A percentile compares a stretch with the other conserved stretches of the same genome.
Evolutionary conservation across 257 asterid genomes (phyloP).

Genomic region (Nicotiana undulata): DNA sequence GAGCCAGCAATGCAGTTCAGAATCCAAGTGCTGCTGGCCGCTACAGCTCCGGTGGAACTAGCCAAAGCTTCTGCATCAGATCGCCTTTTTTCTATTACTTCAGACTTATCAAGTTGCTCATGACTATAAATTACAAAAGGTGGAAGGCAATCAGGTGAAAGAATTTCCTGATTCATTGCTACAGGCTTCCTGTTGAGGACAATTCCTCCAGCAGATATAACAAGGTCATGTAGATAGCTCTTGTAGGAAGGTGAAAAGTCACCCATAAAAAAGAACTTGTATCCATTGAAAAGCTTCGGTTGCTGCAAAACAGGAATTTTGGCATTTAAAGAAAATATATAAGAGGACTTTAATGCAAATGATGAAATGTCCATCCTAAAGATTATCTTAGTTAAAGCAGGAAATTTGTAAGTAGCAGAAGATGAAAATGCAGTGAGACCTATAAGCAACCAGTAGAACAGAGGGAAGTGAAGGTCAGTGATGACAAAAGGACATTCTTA

Average conservation of each 20-base stretch:
- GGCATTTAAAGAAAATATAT: not conserved
- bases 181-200: conserved; percentile 75
- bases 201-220: conserved; percentile 77
- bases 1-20: conserved; percentile 71
- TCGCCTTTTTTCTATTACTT: conserved; percentile 21
- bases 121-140: conserved; percentile 48
- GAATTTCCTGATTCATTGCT: conserved; percentile 22
- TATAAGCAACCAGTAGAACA: not conserved
- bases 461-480: not conserved
- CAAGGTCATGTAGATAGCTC: conserved; percentile 74
- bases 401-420: not conserved
- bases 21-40: conserved; percentile 69
- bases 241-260: conserved; percentile 60
- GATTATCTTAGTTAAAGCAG: not conserved
- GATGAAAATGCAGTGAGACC: not conserved
- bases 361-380: not conserved
- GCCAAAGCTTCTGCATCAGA: conserved; percentile 56
- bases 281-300: conserved; percentile 70
- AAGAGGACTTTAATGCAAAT: not conserved
- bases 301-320: conserved; percentile 39
- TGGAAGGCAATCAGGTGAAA: conserved; percentile 14
- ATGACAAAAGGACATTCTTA: not conserved
- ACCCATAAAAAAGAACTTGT: conserved; percentile 58
- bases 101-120: conserved; percentile 48
- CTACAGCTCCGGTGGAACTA: conserved; percentile 45